Percentiles rank a stretch among this genome's conserved stretches.
phyloP scores from a whole-genome alignment of 2,329 filamentous ascomycete species.

The Botryotinia narcissicola region DNA sequence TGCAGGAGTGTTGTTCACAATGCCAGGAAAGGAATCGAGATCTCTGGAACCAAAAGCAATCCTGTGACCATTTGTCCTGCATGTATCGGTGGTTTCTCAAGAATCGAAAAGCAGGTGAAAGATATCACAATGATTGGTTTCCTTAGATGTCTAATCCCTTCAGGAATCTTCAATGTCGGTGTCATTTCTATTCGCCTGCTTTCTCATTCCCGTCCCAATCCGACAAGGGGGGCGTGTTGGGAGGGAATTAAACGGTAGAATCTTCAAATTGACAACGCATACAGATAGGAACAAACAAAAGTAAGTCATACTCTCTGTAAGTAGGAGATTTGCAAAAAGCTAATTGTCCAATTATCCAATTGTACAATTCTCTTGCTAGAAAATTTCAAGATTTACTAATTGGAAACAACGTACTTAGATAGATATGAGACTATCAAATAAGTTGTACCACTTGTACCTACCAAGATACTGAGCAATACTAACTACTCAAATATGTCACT shows the following conservation, averaged over 20 bases:
- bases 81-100: background rate
- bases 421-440: background rate
- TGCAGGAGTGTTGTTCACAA: conserved; percentile 2
- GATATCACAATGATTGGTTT: background rate
- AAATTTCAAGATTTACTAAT: background rate
- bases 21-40: conserved; percentile 6
- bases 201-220: conserved; percentile 9
- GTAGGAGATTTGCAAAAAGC: background rate
- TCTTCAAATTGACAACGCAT: conserved; percentile 21
- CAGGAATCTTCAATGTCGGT: conserved; percentile 8
- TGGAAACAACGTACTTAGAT: background rate
- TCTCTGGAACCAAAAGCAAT: conserved; percentile 16
- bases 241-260: conserved; percentile 4
- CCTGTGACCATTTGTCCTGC: conserved; percentile 17
- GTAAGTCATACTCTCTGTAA: background rate
- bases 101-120: background rate
- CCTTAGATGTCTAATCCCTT: background rate
- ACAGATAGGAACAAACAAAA: conserved; percentile 5
- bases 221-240: background rate
- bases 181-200: conserved; percentile 14
- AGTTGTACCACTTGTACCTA: background rate
- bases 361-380: background rate
- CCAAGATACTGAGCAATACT: background rate
- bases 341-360: background rate
- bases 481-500: background rate